These are phyloP conservation scores for Pythium vanterpoolii DNA, from an alignment of 352 stramenopile species.

Conservation along the genomic window DNA sequence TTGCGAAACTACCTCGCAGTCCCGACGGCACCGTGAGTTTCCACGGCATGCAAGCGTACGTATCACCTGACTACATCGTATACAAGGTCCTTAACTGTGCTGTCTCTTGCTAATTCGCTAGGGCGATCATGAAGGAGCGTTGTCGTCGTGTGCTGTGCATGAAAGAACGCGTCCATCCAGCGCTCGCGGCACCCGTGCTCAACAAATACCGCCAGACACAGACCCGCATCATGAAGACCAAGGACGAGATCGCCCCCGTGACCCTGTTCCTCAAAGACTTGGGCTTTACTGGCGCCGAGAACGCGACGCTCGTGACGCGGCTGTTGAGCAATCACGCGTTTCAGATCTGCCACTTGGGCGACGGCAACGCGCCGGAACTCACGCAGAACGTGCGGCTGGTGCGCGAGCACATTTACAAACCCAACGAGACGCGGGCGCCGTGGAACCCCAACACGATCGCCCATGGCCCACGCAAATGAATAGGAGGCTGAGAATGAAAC, in stretches of 20 bases:
- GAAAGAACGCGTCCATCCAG: constrained; percentile 59
- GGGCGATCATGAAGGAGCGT: constrained; percentile 52
- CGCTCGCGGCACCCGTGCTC: constrained; percentile 40
- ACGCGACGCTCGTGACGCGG: constrained; percentile 52
- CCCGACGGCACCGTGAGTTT: constrained; percentile 54
- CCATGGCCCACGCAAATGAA: background rate
- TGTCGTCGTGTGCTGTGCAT: constrained; percentile 64
- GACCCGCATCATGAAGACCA: constrained; percentile 34
- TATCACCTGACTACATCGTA: background rate
- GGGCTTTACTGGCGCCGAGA: constrained; percentile 67
- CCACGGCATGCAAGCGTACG: constrained; percentile 75
- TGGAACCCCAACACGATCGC: constrained; percentile 32
- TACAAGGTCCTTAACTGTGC: background rate
- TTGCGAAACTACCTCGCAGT: constrained; percentile 40
- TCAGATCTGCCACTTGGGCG: constrained; percentile 80
- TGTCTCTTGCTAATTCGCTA: constrained; percentile 8
- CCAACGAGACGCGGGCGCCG: constrained; percentile 20
- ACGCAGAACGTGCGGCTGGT: constrained; percentile 84
- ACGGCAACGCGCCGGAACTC: constrained; percentile 71
- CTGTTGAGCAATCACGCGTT: constrained; percentile 78
- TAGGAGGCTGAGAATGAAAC: background rate
- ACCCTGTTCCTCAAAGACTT: constrained; percentile 77
- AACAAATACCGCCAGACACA: constrained; percentile 49
- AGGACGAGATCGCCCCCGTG: constrained; percentile 44
- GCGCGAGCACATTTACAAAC: constrained; percentile 34